Evolutionary conservation across 176 grass and related monocot species (phyloP).

Genomic region (Oryza longistaminata): DNA sequence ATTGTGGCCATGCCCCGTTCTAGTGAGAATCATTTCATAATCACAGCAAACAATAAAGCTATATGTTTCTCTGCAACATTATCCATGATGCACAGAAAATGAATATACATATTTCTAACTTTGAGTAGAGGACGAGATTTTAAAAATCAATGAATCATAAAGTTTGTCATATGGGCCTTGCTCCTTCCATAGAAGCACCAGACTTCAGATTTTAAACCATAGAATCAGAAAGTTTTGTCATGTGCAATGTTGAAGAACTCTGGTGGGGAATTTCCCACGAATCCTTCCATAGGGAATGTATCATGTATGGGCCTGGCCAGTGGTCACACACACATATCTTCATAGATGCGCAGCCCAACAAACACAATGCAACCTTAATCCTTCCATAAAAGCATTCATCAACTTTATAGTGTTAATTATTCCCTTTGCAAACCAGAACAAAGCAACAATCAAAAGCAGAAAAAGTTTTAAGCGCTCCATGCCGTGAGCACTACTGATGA

Average conservation of each 20-base stretch:
- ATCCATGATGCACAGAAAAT: no score
- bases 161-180: no score
- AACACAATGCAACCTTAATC: neutral
- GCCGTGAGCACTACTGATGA: neutral
- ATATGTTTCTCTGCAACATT: neutral
- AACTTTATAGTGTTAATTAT: neutral
- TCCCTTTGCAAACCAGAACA: neutral
- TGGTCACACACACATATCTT: neutral
- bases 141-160: no score
- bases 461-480: neutral
- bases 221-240: neutral
- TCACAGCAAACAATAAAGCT: neutral
- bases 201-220: neutral
- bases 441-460: neutral
- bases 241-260: neutral
- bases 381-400: neutral
- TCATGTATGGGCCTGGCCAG: neutral
- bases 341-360: neutral
- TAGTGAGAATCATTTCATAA: neutral
- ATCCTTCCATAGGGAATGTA: neutral
- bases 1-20: neutral
- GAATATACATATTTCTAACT: no score
- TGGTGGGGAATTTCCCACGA: neutral
- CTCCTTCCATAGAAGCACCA: neutral
- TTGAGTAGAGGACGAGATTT: no score